Percentiles rank a stretch among this genome's conserved stretches.
phyloP scores from a whole-genome alignment of 2,329 filamentous ascomycete species.

The Talaromyces sp. region DNA sequence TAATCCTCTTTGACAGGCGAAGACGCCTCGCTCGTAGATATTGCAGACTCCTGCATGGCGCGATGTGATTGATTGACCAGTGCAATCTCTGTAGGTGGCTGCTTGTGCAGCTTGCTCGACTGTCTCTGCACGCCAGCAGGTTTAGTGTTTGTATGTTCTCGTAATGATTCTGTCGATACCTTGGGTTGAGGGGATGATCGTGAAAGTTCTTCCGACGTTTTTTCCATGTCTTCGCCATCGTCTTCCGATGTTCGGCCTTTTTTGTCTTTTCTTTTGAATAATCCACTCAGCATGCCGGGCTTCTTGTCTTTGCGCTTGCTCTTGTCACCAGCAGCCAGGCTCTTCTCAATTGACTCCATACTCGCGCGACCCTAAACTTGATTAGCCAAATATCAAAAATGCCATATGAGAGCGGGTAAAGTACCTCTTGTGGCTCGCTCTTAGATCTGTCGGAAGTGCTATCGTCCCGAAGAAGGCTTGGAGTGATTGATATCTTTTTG shows the following conservation, averaged over 20 bases:
- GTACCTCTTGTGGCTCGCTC: constrained; percentile 41
- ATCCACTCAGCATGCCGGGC: constrained; percentile 66
- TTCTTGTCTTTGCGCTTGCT: constrained; percentile 69
- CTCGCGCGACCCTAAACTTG: constrained; percentile 57
- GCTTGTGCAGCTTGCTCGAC: constrained; percentile 69
- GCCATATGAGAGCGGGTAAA: constrained; percentile 16
- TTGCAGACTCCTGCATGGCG: constrained; percentile 24
- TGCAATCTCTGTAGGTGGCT: constrained; percentile 47
- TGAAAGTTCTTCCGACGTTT: constrained; percentile 58
- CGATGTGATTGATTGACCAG: constrained; percentile 37
- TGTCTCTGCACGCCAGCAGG: constrained; percentile 51
- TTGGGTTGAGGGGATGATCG: constrained; percentile 46
- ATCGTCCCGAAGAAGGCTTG: constrained; percentile 85
- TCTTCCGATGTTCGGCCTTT: constrained; percentile 51
- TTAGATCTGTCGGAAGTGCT: constrained; percentile 32
- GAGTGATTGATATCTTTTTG: constrained; percentile 94
- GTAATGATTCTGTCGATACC: constrained; percentile 43
- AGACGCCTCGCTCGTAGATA: constrained; percentile 23
- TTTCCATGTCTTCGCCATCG: constrained; percentile 52
- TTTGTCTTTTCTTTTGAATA: constrained; percentile 66
- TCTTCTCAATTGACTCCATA: constrained; percentile 73
- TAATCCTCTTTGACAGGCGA: constrained; percentile 23
- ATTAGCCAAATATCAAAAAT: constrained; percentile 26
- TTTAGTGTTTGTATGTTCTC: constrained; percentile 34
- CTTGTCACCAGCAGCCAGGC: constrained; percentile 59